A percentile compares a stretch with the other conserved stretches of the same genome.
Evolutionary conservation across 1,284 basidiomycete genomes (phyloP).

Genomic region (Coniferiporia weirii): DNA sequence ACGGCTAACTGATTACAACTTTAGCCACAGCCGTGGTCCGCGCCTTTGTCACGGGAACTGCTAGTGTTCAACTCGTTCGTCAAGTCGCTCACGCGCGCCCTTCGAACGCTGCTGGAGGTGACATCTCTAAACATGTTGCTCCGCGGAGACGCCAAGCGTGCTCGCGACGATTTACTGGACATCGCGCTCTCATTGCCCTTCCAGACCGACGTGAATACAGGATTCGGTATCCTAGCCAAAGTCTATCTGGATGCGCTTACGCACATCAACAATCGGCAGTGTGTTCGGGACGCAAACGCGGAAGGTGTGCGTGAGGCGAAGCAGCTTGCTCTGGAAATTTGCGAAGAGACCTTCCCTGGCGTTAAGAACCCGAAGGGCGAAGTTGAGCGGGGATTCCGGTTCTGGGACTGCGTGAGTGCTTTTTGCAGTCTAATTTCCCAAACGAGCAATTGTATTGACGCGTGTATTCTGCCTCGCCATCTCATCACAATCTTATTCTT

Average conservation of each 20-base stretch:
- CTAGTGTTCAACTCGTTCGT: constrained; percentile 98
- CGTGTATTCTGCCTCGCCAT: constrained; percentile 7
- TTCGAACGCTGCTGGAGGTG: constrained; percentile 89
- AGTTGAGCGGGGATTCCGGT: constrained; percentile 93
- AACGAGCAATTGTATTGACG: constrained; percentile 2
- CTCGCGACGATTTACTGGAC: constrained; percentile 89
- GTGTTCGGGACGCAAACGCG: constrained; percentile 69
- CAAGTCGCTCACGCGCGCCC: constrained; percentile 81
- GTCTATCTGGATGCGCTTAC: constrained; percentile 92
- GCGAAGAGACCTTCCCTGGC: constrained; percentile 91
- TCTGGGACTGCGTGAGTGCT: constrained; percentile 90
- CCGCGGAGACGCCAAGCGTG: constrained; percentile 78
- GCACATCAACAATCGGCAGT: constrained; percentile 73
- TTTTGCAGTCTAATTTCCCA: constrained; percentile 17
- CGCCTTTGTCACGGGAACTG: constrained; percentile 92
- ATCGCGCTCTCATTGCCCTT: constrained; percentile 89
- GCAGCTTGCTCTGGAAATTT: constrained; percentile 81
- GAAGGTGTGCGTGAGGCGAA: constrained; percentile 83
- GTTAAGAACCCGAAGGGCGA: constrained; percentile 85
- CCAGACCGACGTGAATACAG: constrained; percentile 95
- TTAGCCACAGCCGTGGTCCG: constrained; percentile 83
- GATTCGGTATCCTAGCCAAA: constrained; percentile 95
- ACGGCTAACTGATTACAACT: background rate
- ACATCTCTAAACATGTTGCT: constrained; percentile 90
- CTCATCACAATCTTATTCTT: constrained; percentile 4